A percentile compares a stretch with the other conserved stretches of the same genome.
phyloP scores from a whole-genome alignment of 169 alveolate species.

The Theileria equi region DNA sequence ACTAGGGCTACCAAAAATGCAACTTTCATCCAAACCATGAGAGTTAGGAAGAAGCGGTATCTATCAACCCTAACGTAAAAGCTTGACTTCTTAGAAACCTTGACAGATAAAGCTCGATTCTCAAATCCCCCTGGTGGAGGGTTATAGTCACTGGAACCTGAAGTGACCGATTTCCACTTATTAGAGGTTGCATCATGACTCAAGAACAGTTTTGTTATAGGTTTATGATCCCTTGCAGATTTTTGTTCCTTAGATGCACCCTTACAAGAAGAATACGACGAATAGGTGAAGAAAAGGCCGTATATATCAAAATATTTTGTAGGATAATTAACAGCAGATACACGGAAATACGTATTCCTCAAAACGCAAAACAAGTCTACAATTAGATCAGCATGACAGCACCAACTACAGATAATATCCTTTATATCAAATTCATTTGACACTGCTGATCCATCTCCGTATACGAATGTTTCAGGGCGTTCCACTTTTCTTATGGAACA shows the following conservation, averaged over 20 bases:
- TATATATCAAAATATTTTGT: not conserved
- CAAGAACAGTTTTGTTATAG: too few relatives aligned
- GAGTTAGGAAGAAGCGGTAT: not conserved
- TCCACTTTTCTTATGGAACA: conserved; percentile 4
- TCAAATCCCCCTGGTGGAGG: too few relatives aligned
- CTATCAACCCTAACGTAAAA: not conserved
- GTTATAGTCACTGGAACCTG: too few relatives aligned
- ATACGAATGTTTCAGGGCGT: not conserved
- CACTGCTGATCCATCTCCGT: not conserved
- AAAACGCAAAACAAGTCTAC: conserved; percentile 4
- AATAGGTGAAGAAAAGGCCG: not conserved
- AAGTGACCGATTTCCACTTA: too few relatives aligned
- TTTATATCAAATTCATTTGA: conserved; percentile 1
- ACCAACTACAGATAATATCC: not conserved
- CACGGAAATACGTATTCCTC: conserved; percentile 5
- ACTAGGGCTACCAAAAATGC: not conserved
- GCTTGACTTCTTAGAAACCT: too few relatives aligned
- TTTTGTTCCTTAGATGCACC: too few relatives aligned
- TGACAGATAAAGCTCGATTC: too few relatives aligned
- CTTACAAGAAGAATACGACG: too few relatives aligned
- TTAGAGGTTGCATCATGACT: too few relatives aligned
- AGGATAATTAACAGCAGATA: conserved; percentile 5
- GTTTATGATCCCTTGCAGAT: too few relatives aligned
- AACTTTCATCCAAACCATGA: not conserved
- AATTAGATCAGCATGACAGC: conserved; percentile 6